Percentiles rank a stretch among this genome's conserved stretches.
Conservation (phyloP, 2,329 filamentous ascomycete genomes). For the Aspergillus pseudoviridinutans region DNA sequence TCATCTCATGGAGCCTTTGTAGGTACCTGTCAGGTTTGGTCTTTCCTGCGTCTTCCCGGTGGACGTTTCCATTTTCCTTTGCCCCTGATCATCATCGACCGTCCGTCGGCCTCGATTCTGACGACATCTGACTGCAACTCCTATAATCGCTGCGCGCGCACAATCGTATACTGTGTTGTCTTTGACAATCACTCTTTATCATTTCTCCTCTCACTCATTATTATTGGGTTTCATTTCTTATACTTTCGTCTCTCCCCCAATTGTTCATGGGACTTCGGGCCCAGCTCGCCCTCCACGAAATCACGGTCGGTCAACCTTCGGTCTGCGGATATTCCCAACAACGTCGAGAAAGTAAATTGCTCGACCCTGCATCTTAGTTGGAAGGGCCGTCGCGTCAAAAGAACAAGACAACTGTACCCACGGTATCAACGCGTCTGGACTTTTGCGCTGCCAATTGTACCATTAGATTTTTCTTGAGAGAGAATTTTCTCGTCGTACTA, state of each 20-base stretch:
- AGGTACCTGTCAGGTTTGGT: background rate
- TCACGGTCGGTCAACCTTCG: background rate
- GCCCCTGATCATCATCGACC: background rate
- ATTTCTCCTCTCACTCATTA: background rate
- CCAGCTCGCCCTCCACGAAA: background rate
- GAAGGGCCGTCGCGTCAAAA: background rate
- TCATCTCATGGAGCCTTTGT: slow-evolving; percentile 1
- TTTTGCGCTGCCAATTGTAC: background rate
- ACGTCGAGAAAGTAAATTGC: background rate
- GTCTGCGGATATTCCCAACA: background rate
- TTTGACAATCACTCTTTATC: slow-evolving; percentile 3
- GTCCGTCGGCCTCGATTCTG: slow-evolving; percentile 2
- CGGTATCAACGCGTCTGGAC: background rate
- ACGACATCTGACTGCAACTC: background rate
- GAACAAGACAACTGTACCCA: background rate
- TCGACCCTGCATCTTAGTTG: background rate
- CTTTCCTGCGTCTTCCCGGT: background rate
- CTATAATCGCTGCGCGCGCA: background rate
- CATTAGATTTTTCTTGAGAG: background rate
- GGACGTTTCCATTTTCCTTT: background rate
- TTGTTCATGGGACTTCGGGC: background rate
- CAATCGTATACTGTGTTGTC: background rate
- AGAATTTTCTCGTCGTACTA: background rate
- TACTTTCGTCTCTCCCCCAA: background rate
- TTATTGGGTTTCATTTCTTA: background rate